These are phyloP conservation scores for Friedmanniomyces endolithicus DNA, from an alignment of 495 filamentous ascomycete genomes.

Conservation along the genomic window DNA sequence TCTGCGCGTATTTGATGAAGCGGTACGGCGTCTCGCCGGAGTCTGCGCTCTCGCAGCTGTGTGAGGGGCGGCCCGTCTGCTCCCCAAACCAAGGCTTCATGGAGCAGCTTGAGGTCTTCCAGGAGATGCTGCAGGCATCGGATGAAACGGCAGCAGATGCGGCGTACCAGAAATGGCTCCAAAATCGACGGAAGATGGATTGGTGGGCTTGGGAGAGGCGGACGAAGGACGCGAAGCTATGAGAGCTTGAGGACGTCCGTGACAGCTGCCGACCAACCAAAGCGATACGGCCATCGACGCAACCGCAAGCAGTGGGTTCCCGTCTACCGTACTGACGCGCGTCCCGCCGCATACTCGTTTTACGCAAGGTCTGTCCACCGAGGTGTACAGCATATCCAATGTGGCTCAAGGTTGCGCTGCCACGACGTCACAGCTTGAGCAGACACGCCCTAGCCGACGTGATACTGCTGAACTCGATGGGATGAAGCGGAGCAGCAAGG, in stretches of 20 bases:
- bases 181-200: conserved; percentile 19
- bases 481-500: no score
- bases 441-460: no score
- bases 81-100: conserved; percentile 27
- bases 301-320: no score
- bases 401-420: no score
- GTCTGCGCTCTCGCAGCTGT: conserved; percentile 19
- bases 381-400: no score
- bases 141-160: conserved; percentile 1
- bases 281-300: no score
- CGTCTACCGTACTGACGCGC: no score
- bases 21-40: conserved; percentile 12
- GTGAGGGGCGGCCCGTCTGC: conserved; percentile 25
- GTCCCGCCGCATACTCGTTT: no score
- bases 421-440: no score
- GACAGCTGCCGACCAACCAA: no score
- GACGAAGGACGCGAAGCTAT: conserved; percentile 10
- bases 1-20: conserved; percentile 25
- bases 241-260: neutral
- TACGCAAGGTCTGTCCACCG: no score
- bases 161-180: conserved; percentile 22
- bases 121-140: conserved; percentile 17
- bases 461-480: no score
- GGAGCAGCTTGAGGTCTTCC: conserved; percentile 21
- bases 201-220: conserved; percentile 24